Evolutionary conservation across 2,329 filamentous ascomycete species (phyloP).

Genomic region (Cercospora sesami): DNA sequence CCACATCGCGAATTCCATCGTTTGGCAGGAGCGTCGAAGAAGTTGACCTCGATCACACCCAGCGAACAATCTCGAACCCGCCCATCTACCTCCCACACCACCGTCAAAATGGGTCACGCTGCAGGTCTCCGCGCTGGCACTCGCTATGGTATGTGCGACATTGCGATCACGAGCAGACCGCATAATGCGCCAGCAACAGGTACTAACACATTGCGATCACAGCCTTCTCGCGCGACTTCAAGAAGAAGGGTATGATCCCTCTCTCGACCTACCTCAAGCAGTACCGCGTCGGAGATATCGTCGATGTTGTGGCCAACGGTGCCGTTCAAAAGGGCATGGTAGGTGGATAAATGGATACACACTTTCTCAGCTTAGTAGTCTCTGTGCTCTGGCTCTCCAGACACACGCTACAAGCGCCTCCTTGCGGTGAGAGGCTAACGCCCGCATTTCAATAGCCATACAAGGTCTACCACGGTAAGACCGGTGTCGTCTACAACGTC

Average conservation of each 20-base stretch:
- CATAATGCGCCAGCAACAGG: slow-evolving; percentile 7
- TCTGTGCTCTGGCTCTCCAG: slow-evolving; percentile 17
- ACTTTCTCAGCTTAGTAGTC: slow-evolving; percentile 16
- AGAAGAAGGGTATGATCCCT: slow-evolving; percentile 90
- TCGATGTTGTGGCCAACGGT: slow-evolving; percentile 98
- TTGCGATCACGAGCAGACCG: slow-evolving; percentile 7
- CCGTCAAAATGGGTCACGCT: slow-evolving; percentile 56
- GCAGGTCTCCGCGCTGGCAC: slow-evolving; percentile 49
- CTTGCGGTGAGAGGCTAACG: slow-evolving; percentile 19
- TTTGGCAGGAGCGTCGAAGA: not conserved
- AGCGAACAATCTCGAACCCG: slow-evolving; percentile 13
- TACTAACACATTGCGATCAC: slow-evolving; percentile 24
- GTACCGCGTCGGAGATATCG: slow-evolving; percentile 98
- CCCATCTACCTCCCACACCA: slow-evolving; percentile 24
- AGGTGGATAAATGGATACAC: slow-evolving; percentile 47
- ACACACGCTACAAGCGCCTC: slow-evolving; percentile 18
- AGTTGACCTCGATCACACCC: slow-evolving; percentile 6
- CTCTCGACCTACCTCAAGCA: slow-evolving; percentile 91
- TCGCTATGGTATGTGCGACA: slow-evolving; percentile 42
- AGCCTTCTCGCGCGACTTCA: slow-evolving; percentile 88
- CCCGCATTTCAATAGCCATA: slow-evolving; percentile 60
- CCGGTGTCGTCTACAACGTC: slow-evolving; percentile 72
- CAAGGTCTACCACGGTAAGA: slow-evolving; percentile 99
- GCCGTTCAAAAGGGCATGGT: slow-evolving; percentile 90
- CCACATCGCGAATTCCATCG: slow-evolving; percentile 5